Conservation (phyloP, 306 rosid genomes). For the Alnus rubra region DNA sequence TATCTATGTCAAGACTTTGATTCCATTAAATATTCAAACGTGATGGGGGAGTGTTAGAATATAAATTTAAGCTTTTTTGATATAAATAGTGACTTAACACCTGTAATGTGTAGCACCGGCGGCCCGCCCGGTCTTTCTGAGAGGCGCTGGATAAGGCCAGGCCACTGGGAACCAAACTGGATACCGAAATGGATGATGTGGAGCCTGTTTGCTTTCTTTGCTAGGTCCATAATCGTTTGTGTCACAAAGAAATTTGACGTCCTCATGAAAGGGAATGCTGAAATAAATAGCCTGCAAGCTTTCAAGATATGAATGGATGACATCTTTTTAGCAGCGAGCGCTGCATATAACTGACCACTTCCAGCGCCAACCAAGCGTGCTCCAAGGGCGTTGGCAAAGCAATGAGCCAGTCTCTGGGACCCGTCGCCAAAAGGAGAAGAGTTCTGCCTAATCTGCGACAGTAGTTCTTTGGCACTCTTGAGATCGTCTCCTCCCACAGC, state of each 20-base stretch:
- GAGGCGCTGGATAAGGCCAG: conserved; percentile 55
- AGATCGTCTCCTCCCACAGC: conserved; percentile 60
- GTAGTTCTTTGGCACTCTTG: conserved; percentile 53
- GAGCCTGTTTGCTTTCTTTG: conserved; percentile 40
- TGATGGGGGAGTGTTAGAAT: too few species aligned
- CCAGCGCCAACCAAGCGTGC: conserved; percentile 50
- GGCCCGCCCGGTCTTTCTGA: conserved; percentile 50
- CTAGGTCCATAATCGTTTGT: conserved; percentile 40
- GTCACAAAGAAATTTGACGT: conserved; percentile 44
- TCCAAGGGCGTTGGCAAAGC: conserved; percentile 64
- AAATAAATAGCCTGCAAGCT: conserved; percentile 50
- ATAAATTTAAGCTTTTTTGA: too few species aligned
- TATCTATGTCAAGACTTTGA: too few species aligned
- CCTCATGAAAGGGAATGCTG: conserved; percentile 56
- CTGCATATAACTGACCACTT: conserved; percentile 7
- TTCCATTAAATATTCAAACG: too few species aligned
- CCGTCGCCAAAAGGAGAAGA: conserved; percentile 69
- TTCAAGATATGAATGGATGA: conserved; percentile 52
- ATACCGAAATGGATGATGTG: conserved; percentile 78
- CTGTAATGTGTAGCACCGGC: conserved; percentile 48
- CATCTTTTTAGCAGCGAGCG: not conserved
- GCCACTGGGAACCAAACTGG: conserved; percentile 79
- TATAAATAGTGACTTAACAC: too few species aligned
- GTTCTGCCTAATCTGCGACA: conserved; percentile 60
- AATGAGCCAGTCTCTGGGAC: conserved; percentile 64